Evolutionary conservation across 129 eudicot genomes (phyloP).

Genomic region (Ambrosia trifida): DNA sequence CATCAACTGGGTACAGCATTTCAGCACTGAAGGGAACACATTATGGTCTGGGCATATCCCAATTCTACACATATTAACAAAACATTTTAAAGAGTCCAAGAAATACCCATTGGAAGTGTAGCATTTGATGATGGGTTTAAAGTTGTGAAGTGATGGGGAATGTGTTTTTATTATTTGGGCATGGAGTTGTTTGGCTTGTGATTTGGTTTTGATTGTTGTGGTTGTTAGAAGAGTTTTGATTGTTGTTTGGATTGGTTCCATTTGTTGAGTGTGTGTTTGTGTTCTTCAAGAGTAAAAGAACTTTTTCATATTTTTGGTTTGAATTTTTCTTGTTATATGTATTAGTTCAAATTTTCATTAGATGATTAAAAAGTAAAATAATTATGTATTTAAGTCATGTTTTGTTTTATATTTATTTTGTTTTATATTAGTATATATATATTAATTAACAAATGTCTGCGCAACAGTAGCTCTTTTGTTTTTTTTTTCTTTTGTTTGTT

Average conservation of each 20-base stretch:
- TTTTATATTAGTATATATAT: too few relatives aligned
- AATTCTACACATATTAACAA: constrained; percentile 54
- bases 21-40: constrained; percentile 74
- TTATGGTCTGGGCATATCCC: constrained; percentile 70
- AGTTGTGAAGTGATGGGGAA: constrained; percentile 49
- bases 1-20: constrained; percentile 56
- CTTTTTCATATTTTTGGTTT: too few relatives aligned
- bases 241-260: constrained; percentile 33
- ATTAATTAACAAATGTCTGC: too few relatives aligned
- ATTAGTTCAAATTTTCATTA: too few relatives aligned
- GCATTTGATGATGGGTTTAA: constrained; percentile 65
- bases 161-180: constrained; percentile 61
- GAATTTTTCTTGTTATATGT: too few relatives aligned
- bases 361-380: too few relatives aligned
- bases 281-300: background rate
- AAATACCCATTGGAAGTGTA: constrained; percentile 55
- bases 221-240: constrained; percentile 36
- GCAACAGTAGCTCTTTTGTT: too few relatives aligned
- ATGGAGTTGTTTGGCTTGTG: constrained; percentile 69
- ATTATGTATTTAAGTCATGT: too few relatives aligned
- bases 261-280: background rate
- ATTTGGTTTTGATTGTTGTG: constrained; percentile 52
- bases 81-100: constrained; percentile 44
- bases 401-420: too few relatives aligned
- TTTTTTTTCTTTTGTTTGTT: too few relatives aligned